Base-by-base conservation (phyloP, 768 basidiomycete species). In the Pholiota molesta region DNA sequence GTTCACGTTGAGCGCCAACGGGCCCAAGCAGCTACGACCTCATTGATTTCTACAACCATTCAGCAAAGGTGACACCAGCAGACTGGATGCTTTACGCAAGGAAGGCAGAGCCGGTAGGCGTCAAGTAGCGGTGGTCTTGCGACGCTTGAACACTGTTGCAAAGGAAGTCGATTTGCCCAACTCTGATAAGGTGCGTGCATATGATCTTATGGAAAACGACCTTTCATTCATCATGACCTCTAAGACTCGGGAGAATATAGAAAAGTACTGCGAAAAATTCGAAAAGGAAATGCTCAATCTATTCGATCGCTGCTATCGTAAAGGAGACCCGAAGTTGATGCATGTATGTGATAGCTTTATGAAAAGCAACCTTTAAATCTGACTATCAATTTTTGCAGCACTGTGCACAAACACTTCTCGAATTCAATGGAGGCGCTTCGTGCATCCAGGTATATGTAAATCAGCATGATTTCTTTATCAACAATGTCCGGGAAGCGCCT, bases 401-500 rank as follows among this genome's bases (percentile, higher is more conserved):
- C 71, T 99, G 97, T 71, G 97, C 97, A 0, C 93, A 96, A 77
- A 97, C 94, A 2, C 79, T 99, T 6, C 84, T 97, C 17, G 97
- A 99, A 74, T 99, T 99, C 78, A 99, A 99, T 66, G 97, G 97
- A 6, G 97, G 97, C 9, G 81, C 92, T 47, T 97, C 95, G 0
- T 99, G 97, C 71, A 92, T 99, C 5, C 96, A 98, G 75, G 94
- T 99, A 13, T 99, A 99, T 69, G 97, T 99, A 59, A 99, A 99
- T 69, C 97, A 99, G 72, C 97, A 99, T 68, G 97, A 99, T 73
- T 99, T 99, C 81, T 99, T 99, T 81, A 98, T 99, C 73, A 96
- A 96, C 72, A 86, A 93, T 57, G 87, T 94, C 40, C 87, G 90
- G 37, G 89, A 89, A 56, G 80, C 80, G 33, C 81, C 82, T 62